Conservation (phyloP, 2,329 filamentous ascomycete species). For the Trichoderma sp. region DNA sequence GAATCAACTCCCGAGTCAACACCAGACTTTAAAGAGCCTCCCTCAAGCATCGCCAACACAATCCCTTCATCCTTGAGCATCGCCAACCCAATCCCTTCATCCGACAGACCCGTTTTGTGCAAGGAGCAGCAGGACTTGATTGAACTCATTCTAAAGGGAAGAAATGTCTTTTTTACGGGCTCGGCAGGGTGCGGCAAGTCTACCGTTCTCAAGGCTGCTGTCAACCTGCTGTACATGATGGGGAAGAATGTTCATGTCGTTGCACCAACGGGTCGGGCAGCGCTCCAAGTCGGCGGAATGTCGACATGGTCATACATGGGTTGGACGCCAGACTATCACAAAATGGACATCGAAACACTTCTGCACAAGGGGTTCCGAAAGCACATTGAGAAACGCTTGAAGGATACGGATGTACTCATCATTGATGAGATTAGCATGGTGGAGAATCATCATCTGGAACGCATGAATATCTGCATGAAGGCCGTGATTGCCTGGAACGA, state of each 20-base stretch:
- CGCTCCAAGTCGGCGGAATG: slow-evolving; percentile 53
- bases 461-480: slow-evolving; percentile 35
- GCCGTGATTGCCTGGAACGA: neutral
- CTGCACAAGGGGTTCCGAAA: neutral
- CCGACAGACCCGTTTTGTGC: neutral
- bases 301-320: slow-evolving; percentile 59
- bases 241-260: slow-evolving; percentile 45
- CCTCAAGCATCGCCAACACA: neutral
- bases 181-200: slow-evolving; percentile 50
- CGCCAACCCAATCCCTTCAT: neutral
- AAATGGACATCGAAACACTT: slow-evolving; percentile 14
- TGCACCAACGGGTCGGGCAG: slow-evolving; percentile 59
- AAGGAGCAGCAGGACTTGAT: slow-evolving; percentile 29
- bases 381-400: slow-evolving; percentile 37
- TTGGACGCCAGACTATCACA: slow-evolving; percentile 42
- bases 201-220: slow-evolving; percentile 28
- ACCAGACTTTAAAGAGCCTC: neutral
- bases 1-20: neutral
- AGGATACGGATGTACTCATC: slow-evolving; percentile 53
- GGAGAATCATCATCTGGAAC: slow-evolving; percentile 44
- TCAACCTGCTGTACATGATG: slow-evolving; percentile 20
- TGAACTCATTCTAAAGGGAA: slow-evolving; percentile 47
- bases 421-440: slow-evolving; percentile 69
- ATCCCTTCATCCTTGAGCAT: neutral
- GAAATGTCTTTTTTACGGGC: slow-evolving; percentile 64